phyloP scores from a whole-genome alignment of 257 asterid genomes.

The Forsythia suspensa region DNA sequence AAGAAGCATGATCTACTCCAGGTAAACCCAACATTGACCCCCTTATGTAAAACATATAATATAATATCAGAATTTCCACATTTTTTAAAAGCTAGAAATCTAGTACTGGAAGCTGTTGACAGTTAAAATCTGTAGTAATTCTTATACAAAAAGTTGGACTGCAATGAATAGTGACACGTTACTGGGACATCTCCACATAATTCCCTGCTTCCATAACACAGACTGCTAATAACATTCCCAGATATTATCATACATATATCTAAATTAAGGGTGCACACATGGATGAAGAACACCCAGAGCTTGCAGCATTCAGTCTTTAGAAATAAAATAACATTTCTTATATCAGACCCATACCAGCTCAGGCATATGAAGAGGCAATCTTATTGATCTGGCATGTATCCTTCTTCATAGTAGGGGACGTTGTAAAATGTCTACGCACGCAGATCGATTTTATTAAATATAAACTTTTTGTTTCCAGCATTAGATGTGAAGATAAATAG shows the following conservation, averaged over 20 bases:
- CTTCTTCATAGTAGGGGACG: background rate
- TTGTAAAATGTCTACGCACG: background rate
- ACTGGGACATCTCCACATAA: background rate
- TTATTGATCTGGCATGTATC: background rate
- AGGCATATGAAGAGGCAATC: background rate
- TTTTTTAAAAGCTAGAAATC: no score
- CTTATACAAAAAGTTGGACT: background rate
- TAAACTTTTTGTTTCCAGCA: background rate
- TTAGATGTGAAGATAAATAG: background rate
- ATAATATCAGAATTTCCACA: background rate
- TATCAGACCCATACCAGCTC: background rate
- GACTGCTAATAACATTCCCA: background rate
- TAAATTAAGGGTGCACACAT: no score
- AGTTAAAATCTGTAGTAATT: background rate
- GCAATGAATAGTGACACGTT: background rate
- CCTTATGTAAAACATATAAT: no score
- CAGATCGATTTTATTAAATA: background rate
- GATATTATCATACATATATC: background rate
- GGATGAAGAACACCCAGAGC: background rate
- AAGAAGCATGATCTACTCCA: no score
- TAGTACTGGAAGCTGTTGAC: background rate
- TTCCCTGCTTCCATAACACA: background rate
- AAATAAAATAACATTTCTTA: background rate
- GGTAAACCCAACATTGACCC: no score
- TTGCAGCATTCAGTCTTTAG: background rate